Evolutionary conservation across 176 grass and related monocot species (phyloP).

Genomic region (Raddia distichophylla): DNA sequence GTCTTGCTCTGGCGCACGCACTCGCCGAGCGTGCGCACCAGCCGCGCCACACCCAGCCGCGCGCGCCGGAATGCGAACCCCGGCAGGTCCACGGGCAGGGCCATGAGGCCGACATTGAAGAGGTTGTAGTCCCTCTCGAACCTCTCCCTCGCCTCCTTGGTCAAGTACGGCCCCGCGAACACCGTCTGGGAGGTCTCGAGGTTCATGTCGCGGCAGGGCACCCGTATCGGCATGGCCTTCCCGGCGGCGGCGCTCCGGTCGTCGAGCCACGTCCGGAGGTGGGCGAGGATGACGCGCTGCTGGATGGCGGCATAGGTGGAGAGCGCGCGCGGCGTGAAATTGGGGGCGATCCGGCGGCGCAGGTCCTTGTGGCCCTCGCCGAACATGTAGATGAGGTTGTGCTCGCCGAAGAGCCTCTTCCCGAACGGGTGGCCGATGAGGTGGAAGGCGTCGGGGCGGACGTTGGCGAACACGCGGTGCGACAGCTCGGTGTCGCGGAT

Average conservation of each 20-base stretch:
- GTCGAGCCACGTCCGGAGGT: slow-evolving; percentile 59
- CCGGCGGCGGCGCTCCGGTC: neutral
- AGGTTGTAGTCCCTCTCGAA: slow-evolving; percentile 77
- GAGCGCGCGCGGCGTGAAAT: slow-evolving; percentile 67
- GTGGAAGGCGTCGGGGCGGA: slow-evolving; percentile 77
- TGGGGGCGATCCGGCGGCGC: slow-evolving; percentile 64
- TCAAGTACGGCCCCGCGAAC: slow-evolving; percentile 77
- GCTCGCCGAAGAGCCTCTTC: slow-evolving; percentile 77
- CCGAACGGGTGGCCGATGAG: slow-evolving; percentile 77
- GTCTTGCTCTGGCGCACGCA: slow-evolving; percentile 65
- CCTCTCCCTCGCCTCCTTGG: slow-evolving; percentile 38
- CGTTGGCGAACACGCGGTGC: slow-evolving; percentile 76
- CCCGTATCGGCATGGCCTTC: slow-evolving; percentile 48
- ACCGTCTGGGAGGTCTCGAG: slow-evolving; percentile 95
- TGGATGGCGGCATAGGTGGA: slow-evolving; percentile 67
- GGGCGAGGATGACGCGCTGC: slow-evolving; percentile 61
- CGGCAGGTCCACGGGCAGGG: slow-evolving; percentile 79
- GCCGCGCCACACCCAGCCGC: slow-evolving; percentile 60
- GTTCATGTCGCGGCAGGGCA: slow-evolving; percentile 88
- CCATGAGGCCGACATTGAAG: slow-evolving; percentile 87
- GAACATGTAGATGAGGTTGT: slow-evolving; percentile 90
- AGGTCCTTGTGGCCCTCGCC: slow-evolving; percentile 74
- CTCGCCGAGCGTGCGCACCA: slow-evolving; percentile 56
- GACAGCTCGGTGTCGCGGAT: slow-evolving; percentile 68
- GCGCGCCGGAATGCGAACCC: slow-evolving; percentile 83